Evolutionary conservation across 202 grass and related monocot genomes (phyloP).

Genomic region (Carex arenaria): DNA sequence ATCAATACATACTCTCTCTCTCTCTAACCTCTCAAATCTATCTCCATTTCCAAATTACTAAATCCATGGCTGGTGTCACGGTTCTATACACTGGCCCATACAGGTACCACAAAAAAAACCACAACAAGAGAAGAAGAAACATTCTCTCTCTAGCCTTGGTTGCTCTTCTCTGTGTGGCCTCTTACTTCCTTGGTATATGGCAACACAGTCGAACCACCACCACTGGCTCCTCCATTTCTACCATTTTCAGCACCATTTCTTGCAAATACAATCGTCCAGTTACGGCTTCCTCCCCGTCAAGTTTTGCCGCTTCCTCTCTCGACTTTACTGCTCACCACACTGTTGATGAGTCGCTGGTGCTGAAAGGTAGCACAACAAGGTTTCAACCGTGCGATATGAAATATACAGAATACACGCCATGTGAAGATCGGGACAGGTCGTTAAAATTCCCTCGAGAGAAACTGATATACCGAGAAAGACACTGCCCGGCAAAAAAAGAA

Average conservation of each 20-base stretch:
- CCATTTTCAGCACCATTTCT: not conserved
- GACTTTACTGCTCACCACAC: constrained; percentile 61
- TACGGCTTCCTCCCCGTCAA: not conserved
- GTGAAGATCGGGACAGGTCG: constrained; percentile 80
- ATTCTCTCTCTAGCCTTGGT: constrained; percentile 15
- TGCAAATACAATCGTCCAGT: constrained; percentile 6
- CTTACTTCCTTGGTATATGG: constrained; percentile 45
- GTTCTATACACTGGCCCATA: constrained; percentile 9
- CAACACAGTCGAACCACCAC: constrained; percentile 37
- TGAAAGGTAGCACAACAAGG: not conserved
- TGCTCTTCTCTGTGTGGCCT: constrained; percentile 17
- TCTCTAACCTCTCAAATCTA: constrained; percentile 16
- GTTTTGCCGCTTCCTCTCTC: constrained; percentile 8
- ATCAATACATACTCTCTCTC: not conserved
- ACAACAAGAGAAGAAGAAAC: constrained; percentile 11
- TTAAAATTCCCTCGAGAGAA: constrained; percentile 64
- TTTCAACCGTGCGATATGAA: constrained; percentile 49
- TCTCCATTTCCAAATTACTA: not conserved
- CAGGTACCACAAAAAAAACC: constrained; percentile 7
- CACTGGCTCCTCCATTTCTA: constrained; percentile 27
- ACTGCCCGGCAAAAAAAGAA: constrained; percentile 57
- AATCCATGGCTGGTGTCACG: constrained; percentile 19
- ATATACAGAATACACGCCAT: constrained; percentile 89
- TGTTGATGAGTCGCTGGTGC: not conserved
- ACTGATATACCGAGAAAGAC: constrained; percentile 76